Percentiles rank a stretch among this genome's conserved stretches.
phyloP scores from a whole-genome alignment of 352 stramenopile genomes.

The Phytopythium vexans region DNA sequence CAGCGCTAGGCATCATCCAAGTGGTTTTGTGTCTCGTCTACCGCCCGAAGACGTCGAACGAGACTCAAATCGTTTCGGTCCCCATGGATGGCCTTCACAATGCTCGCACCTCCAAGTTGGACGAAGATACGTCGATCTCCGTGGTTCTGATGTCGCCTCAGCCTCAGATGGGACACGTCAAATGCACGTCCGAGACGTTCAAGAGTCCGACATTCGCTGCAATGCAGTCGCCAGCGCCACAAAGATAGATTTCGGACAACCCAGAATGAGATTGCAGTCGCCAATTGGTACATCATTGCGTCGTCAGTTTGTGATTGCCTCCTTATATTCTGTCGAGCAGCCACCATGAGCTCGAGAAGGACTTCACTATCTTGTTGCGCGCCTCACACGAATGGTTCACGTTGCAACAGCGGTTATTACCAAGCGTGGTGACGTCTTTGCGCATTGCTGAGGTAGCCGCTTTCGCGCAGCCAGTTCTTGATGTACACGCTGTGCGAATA shows the following conservation, averaged over 20 bases:
- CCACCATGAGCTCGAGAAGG: no score
- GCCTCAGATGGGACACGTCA: background rate
- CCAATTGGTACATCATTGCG: no score
- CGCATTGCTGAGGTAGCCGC: background rate
- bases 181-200: background rate
- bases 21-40: conserved; percentile 15
- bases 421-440: background rate
- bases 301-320: no score
- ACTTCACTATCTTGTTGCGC: no score
- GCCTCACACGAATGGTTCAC: background rate
- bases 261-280: no score
- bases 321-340: no score
- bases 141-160: background rate
- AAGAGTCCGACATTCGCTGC: conserved; percentile 1
- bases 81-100: background rate
- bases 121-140: background rate
- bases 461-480: background rate
- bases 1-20: conserved; percentile 12
- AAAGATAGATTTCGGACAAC: no score
- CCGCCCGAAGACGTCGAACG: conserved; percentile 1
- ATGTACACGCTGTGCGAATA: background rate
- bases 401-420: background rate
- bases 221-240: no score
- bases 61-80: background rate
- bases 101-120: conserved; percentile 1